Evolutionary conservation across 2,329 filamentous ascomycete genomes (phyloP).

Genomic region (Trichoderma citrinoviride): DNA sequence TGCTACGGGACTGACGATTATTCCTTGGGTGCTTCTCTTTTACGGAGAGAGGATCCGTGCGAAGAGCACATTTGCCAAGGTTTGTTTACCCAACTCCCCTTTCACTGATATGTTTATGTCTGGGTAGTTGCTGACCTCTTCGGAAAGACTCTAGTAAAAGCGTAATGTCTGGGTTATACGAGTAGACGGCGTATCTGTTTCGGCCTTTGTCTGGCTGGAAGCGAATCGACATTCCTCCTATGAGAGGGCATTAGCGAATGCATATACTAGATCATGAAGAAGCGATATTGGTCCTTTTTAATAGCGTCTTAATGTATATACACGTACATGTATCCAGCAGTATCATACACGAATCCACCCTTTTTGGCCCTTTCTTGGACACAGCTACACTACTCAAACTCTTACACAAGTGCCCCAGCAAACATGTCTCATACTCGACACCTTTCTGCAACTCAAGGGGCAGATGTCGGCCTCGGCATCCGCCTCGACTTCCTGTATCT

Average conservation of each 20-base stretch:
- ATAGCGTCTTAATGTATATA: background rate
- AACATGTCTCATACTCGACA: no score
- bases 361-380: background rate
- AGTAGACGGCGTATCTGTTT: background rate
- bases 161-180: background rate
- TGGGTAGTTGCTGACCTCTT: background rate
- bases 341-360: background rate
- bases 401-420: background rate
- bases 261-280: background rate
- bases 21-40: slow-evolving; percentile 84
- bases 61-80: slow-evolving; percentile 72
- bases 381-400: background rate
- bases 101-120: background rate
- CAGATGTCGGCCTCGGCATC: slow-evolving; percentile 1
- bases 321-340: background rate
- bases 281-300: background rate
- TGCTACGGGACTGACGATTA: slow-evolving; percentile 64
- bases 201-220: background rate
- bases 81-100: slow-evolving; percentile 35
- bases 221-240: background rate
- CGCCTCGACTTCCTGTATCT: slow-evolving; percentile 9
- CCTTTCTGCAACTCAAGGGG: background rate
- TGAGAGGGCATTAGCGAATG: background rate
- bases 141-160: slow-evolving; percentile 1
- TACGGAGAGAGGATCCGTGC: slow-evolving; percentile 74